phyloP scores from a whole-genome alignment of 345 rosid genomes.

The Gossypium rotundifolium region DNA sequence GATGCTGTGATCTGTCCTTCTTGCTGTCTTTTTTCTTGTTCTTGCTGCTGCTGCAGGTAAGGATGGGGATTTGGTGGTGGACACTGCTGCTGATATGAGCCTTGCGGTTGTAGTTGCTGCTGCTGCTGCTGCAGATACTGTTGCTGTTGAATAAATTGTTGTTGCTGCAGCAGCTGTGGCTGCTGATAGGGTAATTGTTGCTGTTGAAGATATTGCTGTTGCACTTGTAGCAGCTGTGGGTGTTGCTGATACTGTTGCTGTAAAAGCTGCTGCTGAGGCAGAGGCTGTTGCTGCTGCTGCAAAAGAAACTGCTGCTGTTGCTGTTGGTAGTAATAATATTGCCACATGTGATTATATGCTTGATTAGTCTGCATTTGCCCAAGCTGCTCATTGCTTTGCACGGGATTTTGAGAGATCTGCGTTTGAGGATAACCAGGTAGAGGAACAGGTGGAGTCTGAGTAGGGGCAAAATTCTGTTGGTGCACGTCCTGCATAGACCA shows the following conservation, averaged over 20 bases:
- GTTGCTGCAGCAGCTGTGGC: constrained; percentile 18
- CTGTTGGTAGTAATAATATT: constrained; percentile 64
- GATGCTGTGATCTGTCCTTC: constrained; percentile 23
- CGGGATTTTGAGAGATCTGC: constrained; percentile 36
- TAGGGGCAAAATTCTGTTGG: constrained; percentile 30
- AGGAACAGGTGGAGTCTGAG: constrained; percentile 28
- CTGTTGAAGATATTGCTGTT: constrained; percentile 30
- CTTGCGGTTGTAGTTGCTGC: constrained; percentile 31
- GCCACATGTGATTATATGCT: constrained; percentile 75
- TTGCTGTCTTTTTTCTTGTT: constrained; percentile 25
- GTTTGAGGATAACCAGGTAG: constrained; percentile 37
- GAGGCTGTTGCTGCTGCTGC: constrained; percentile 39
- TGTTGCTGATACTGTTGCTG: constrained; percentile 38
- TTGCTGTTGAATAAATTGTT: constrained; percentile 16
- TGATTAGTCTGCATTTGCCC: constrained; percentile 40
- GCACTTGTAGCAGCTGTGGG: constrained; percentile 37
- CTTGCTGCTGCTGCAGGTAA: constrained; percentile 22
- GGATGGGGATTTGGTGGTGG: constrained; percentile 26
- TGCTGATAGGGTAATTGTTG: constrained; percentile 34
- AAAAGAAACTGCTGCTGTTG: constrained; percentile 41
- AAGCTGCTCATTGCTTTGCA: constrained; percentile 41
- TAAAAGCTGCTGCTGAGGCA: constrained; percentile 23
- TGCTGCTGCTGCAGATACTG: constrained; percentile 15
- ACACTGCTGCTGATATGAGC: constrained; percentile 32
- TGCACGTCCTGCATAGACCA: constrained; percentile 33